These are phyloP conservation scores for Jaapia argillacea DNA, from an alignment of 768 basidiomycete species.

Conservation along the genomic window DNA sequence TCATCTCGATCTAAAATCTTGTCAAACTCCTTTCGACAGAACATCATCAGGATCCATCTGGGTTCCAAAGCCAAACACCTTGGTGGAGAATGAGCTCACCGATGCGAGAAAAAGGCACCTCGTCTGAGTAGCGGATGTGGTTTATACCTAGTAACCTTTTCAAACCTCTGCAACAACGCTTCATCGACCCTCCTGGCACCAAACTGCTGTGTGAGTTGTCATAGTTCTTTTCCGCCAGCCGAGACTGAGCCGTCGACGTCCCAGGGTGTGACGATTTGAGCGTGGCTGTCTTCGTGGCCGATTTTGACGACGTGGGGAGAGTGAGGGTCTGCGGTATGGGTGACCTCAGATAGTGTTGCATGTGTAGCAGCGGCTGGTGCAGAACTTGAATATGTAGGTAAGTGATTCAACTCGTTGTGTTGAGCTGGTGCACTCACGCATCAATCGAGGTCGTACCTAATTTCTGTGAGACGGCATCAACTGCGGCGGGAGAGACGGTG, in stretches of 20 bases:
- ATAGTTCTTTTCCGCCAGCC: slow-evolving; percentile 88
- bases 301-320: too few species aligned
- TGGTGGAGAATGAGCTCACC: slow-evolving; percentile 52
- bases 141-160: slow-evolving; percentile 77
- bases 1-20: slow-evolving; percentile 92
- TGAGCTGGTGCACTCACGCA: too few species aligned
- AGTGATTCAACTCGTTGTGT: too few species aligned
- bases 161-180: slow-evolving; percentile 78
- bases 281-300: slow-evolving; percentile 30
- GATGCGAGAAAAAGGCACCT: slow-evolving; percentile 98
- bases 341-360: too few species aligned
- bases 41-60: background rate
- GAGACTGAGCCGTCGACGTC: slow-evolving; percentile 90
- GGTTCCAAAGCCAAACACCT: background rate
- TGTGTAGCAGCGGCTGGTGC: too few species aligned
- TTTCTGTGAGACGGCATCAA: background rate
- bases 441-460: background rate
- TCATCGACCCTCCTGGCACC: slow-evolving; percentile 78
- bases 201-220: slow-evolving; percentile 92
- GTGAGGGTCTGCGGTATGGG: too few species aligned
- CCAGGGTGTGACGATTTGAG: slow-evolving; percentile 93
- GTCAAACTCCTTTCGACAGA: slow-evolving; percentile 73
- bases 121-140: slow-evolving; percentile 85
- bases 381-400: too few species aligned
- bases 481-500: background rate